These are phyloP conservation scores for Hydnomerulius pinastri DNA, from an alignment of 768 basidiomycete species.

Conservation along the genomic window DNA sequence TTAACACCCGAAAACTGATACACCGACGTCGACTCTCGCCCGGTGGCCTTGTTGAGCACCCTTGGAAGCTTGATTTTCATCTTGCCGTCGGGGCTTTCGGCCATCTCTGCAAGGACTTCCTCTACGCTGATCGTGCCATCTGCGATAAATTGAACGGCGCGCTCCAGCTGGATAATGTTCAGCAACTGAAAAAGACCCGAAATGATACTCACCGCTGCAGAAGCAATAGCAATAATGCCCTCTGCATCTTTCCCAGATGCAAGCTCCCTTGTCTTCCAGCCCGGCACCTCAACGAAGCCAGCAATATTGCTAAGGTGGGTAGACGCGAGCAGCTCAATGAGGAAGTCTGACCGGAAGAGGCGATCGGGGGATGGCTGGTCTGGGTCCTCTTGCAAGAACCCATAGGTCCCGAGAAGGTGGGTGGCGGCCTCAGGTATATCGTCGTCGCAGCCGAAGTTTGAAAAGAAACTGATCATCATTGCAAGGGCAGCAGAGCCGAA, in stretches of 20 bases:
- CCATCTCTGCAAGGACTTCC: background rate
- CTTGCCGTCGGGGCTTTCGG: background rate
- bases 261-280: background rate
- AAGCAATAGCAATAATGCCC: conserved; percentile 1
- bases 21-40: background rate
- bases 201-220: conserved; percentile 4
- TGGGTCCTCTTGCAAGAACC: conserved; percentile 6
- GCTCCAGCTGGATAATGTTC: conserved; percentile 6
- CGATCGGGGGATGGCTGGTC: background rate
- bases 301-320: conserved; percentile 3
- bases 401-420: background rate
- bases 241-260: background rate
- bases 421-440: background rate
- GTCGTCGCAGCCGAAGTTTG: background rate
- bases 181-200: background rate
- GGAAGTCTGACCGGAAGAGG: conserved; percentile 1
- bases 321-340: conserved; percentile 1
- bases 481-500: conserved; percentile 8
- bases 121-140: background rate
- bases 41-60: conserved; percentile 8
- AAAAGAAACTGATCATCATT: conserved; percentile 9
- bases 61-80: conserved; percentile 4
- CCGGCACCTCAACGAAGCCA: background rate
- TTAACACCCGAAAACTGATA: background rate
- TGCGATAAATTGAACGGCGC: conserved; percentile 1